These are phyloP conservation scores for Thielaviopsis musarum DNA, from an alignment of 2,329 filamentous ascomycete genomes.

Conservation along the genomic window DNA sequence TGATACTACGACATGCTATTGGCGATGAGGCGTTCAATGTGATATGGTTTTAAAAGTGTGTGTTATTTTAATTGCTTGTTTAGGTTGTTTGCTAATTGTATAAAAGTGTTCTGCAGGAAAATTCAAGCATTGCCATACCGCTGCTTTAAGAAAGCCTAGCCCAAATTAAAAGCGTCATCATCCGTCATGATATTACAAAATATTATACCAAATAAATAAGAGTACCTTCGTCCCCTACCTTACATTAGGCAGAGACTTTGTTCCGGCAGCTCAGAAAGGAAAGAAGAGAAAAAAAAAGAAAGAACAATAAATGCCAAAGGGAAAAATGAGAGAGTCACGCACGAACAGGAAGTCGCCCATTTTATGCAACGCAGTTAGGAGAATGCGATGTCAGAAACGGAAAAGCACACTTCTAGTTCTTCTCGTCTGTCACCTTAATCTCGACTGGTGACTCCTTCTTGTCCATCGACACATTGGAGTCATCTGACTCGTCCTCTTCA, in stretches of 20 bases:
- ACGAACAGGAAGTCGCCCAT: neutral
- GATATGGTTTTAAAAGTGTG: neutral
- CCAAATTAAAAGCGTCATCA: neutral
- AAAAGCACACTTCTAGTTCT: neutral
- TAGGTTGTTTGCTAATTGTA: neutral
- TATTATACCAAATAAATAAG: constrained; percentile 2
- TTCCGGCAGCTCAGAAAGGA: neutral
- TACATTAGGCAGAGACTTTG: neutral
- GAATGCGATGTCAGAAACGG: neutral
- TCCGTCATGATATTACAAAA: constrained; percentile 5
- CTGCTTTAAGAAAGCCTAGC: neutral
- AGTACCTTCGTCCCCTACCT: neutral
- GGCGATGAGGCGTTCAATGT: no score
- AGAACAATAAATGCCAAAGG: neutral
- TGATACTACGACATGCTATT: neutral
- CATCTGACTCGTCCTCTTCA: constrained; percentile 40
- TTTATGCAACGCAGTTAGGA: neutral
- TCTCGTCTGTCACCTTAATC: constrained; percentile 4
- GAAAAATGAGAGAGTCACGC: neutral
- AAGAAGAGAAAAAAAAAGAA: neutral
- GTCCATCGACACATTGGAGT: constrained; percentile 23
- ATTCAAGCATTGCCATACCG: neutral
- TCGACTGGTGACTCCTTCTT: constrained; percentile 14
- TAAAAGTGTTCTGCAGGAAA: neutral
- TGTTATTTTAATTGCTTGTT: neutral